These are phyloP conservation scores for Mucuna pruriens DNA, from an alignment of 306 rosid genomes.

Conservation along the genomic window DNA sequence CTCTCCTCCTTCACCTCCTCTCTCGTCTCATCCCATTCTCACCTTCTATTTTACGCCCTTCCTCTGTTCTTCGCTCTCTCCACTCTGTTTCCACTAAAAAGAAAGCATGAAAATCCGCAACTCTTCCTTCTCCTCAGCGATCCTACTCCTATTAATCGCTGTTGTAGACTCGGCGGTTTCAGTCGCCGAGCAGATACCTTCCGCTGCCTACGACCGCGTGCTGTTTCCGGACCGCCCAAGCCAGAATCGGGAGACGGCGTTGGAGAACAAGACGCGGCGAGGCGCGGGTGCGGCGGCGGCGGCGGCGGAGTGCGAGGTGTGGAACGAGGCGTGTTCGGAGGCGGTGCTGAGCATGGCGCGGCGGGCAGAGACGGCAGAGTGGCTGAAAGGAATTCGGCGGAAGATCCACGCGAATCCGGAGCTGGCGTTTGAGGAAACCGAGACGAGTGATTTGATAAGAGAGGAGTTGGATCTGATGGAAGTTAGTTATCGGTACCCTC, in stretches of 20 bases:
- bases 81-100: background rate
- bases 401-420: slow-evolving; percentile 88
- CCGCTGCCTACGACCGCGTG: slow-evolving; percentile 34
- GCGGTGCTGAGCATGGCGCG: slow-evolving; percentile 64
- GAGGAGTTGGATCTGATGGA: slow-evolving; percentile 81
- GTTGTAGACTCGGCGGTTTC: background rate
- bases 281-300: background rate
- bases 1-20: background rate
- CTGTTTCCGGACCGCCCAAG: slow-evolving; percentile 42
- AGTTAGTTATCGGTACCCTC: slow-evolving; percentile 63
- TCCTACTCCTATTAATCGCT: background rate
- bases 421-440: slow-evolving; percentile 87
- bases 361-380: slow-evolving; percentile 67
- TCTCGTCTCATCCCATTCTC: background rate
- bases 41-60: background rate
- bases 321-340: slow-evolving; percentile 72
- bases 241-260: background rate
- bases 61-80: background rate
- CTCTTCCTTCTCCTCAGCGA: background rate
- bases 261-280: slow-evolving; percentile 47
- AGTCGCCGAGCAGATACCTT: slow-evolving; percentile 11
- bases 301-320: slow-evolving; percentile 48
- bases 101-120: slow-evolving; percentile 40
- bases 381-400: slow-evolving; percentile 71
- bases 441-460: slow-evolving; percentile 73